A percentile compares a stretch with the other conserved stretches of the same genome.
These are phyloP conservation scores for Hymenoscyphus scutula DNA, from an alignment of 2,329 filamentous ascomycete genomes.

Conservation along the genomic window DNA sequence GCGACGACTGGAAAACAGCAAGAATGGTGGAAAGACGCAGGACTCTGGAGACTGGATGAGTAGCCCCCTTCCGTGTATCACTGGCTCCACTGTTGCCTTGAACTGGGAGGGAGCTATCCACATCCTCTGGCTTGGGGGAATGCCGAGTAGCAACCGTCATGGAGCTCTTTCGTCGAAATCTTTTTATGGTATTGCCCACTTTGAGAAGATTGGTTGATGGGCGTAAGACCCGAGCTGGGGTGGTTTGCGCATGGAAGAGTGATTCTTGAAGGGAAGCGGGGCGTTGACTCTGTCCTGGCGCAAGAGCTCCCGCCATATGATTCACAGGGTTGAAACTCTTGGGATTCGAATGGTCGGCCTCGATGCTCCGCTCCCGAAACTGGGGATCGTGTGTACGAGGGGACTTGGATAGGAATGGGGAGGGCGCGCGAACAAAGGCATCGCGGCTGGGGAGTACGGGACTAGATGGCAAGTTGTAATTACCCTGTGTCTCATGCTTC, in stretches of 20 bases:
- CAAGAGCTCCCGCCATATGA: background rate
- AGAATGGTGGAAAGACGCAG: slow-evolving; percentile 6
- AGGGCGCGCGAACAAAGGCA: slow-evolving; percentile 3
- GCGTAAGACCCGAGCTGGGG: background rate
- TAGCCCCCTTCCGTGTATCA: slow-evolving; percentile 9
- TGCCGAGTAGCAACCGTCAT: background rate
- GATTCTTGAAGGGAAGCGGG: slow-evolving; percentile 7
- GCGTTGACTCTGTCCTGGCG: background rate
- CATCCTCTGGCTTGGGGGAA: background rate
- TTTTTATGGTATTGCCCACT: background rate
- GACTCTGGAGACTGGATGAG: slow-evolving; percentile 5
- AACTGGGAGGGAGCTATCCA: background rate
- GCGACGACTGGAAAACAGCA: slow-evolving; percentile 13
- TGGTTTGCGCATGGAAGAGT: slow-evolving; percentile 1
- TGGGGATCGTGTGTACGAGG: slow-evolving; percentile 2
- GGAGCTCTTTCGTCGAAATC: background rate
- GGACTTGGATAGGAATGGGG: slow-evolving; percentile 7
- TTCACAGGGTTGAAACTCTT: background rate
- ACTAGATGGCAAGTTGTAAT: slow-evolving; percentile 16
- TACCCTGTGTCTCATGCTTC: slow-evolving; percentile 57
- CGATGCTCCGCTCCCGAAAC: slow-evolving; percentile 10
- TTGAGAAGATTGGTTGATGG: slow-evolving; percentile 2
- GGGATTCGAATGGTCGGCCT: background rate
- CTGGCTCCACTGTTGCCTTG: slow-evolving; percentile 8
- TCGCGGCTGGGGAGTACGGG: background rate